Evolutionary conservation across 768 basidiomycete genomes (phyloP).

Genomic region (Trametopsis cervina): DNA sequence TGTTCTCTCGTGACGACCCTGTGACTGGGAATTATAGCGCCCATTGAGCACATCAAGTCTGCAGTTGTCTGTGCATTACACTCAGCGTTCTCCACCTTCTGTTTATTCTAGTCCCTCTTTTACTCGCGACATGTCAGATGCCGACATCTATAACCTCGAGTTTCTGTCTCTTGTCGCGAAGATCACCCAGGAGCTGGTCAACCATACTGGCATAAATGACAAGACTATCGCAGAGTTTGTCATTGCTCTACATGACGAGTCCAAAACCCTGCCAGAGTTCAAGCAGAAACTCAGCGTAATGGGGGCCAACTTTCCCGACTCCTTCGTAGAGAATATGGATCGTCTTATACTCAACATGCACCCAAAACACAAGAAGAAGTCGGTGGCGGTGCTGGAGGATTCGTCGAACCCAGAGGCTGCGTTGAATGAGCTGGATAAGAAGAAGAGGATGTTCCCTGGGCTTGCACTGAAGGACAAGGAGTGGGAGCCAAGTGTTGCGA

Average conservation of each 20-base stretch:
- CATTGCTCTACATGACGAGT: slow-evolving; percentile 80
- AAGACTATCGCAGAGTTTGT: slow-evolving; percentile 95
- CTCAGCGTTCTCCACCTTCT: background rate
- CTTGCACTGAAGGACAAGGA: slow-evolving; percentile 77
- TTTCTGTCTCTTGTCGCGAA: slow-evolving; percentile 85
- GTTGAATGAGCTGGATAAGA: slow-evolving; percentile 62
- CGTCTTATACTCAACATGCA: slow-evolving; percentile 92
- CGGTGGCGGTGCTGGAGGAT: slow-evolving; percentile 25
- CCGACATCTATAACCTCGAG: slow-evolving; percentile 89
- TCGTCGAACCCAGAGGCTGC: slow-evolving; percentile 27
- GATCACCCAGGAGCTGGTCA: slow-evolving; percentile 90
- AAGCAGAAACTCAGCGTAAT: slow-evolving; percentile 69
- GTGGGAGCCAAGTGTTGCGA: slow-evolving; percentile 47
- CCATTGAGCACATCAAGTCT: no score
- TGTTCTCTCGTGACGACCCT: no score
- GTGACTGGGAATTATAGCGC: no score
- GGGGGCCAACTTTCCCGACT: slow-evolving; percentile 83
- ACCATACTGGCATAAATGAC: slow-evolving; percentile 79
- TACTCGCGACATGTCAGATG: slow-evolving; percentile 45
- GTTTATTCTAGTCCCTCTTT: background rate
- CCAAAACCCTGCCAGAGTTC: slow-evolving; percentile 74
- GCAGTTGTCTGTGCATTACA: no score
- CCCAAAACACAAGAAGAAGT: slow-evolving; percentile 82
- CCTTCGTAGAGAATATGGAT: slow-evolving; percentile 89
- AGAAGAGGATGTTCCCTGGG: slow-evolving; percentile 85